phyloP scores from a whole-genome alignment of 2,329 filamentous ascomycete genomes.

The Diaporthe sp. region DNA sequence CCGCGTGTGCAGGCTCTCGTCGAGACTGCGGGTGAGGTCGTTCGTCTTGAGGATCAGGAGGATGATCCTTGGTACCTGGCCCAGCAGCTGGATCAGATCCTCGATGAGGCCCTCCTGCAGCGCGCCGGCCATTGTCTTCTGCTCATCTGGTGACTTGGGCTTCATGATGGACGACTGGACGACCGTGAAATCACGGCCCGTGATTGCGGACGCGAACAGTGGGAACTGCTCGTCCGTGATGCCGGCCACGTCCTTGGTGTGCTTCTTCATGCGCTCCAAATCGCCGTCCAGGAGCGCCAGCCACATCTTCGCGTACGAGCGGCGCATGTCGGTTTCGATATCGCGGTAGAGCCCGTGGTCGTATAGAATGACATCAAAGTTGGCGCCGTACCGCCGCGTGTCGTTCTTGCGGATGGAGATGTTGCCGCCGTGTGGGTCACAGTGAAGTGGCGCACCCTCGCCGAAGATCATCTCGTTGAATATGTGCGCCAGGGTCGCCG shows the following conservation, averaged over 20 bases:
- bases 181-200: conserved; percentile 88
- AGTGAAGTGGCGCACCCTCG: conserved; percentile 88
- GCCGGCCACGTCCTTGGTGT: conserved; percentile 89
- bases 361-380: conserved; percentile 97
- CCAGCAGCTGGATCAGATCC: conserved; percentile 88
- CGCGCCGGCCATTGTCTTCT: conserved; percentile 85
- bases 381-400: conserved; percentile 67
- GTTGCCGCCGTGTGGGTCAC: conserved; percentile 96
- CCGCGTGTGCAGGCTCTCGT: conserved; percentile 87
- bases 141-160: conserved; percentile 79
- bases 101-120: conserved; percentile 90
- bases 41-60: conserved; percentile 98
- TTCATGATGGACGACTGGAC: conserved; percentile 71
- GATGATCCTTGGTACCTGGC: conserved; percentile 91
- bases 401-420: conserved; percentile 88
- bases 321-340: conserved; percentile 81
- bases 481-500: conserved; percentile 87
- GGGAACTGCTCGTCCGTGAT: conserved; percentile 92
- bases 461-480: conserved; percentile 99
- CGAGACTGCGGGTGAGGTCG: conserved; percentile 91
- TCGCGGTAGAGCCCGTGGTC: conserved; percentile 97
- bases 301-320: conserved; percentile 97
- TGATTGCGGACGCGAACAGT: conserved; percentile 95
- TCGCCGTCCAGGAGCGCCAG: conserved; percentile 94
- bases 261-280: conserved; percentile 86